A percentile compares a stretch with the other conserved stretches of the same genome.
phyloP scores from a whole-genome alignment of 2,329 filamentous ascomycete genomes.

The Alternaria sp. region DNA sequence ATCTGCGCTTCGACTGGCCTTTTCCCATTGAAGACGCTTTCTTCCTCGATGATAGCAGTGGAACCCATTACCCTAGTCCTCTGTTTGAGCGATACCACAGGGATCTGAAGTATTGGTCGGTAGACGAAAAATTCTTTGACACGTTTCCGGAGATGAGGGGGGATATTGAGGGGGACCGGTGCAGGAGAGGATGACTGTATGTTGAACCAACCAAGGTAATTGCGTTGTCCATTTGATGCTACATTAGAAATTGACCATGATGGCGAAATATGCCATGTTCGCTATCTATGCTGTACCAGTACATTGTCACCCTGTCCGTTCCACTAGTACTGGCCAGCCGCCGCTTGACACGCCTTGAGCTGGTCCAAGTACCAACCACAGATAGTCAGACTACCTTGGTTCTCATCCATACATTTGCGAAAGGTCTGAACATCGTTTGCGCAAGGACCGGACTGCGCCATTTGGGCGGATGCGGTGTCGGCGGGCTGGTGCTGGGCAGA shows the following conservation, averaged over 20 bases:
- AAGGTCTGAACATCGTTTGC: slow-evolving; percentile 81
- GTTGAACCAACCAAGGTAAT: neutral
- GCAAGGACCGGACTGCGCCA: slow-evolving; percentile 59
- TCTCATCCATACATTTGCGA: slow-evolving; percentile 95
- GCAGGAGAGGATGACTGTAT: slow-evolving; percentile 1
- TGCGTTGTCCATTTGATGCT: neutral
- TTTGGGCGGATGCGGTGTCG: slow-evolving; percentile 50
- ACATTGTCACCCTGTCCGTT: neutral
- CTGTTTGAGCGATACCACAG: slow-evolving; percentile 41
- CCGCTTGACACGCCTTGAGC: slow-evolving; percentile 65
- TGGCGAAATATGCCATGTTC: neutral
- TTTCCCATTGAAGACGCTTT: slow-evolving; percentile 43
- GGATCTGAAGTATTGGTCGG: slow-evolving; percentile 35
- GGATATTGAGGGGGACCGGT: slow-evolving; percentile 40
- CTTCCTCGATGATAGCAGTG: slow-evolving; percentile 26
- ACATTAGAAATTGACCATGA: neutral
- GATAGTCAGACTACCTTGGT: slow-evolving; percentile 91
- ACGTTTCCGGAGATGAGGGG: slow-evolving; percentile 36
- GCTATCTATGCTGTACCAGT: slow-evolving; percentile 3
- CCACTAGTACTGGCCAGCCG: slow-evolving; percentile 56
- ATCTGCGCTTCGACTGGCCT: slow-evolving; percentile 41
- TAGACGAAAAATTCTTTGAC: slow-evolving; percentile 34
- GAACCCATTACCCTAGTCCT: slow-evolving; percentile 27
- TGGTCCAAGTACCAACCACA: slow-evolving; percentile 99
- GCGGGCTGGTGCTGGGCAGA: slow-evolving; percentile 28